phyloP scores from a whole-genome alignment of 2,329 filamentous ascomycete species.

The Capronia epimyces region DNA sequence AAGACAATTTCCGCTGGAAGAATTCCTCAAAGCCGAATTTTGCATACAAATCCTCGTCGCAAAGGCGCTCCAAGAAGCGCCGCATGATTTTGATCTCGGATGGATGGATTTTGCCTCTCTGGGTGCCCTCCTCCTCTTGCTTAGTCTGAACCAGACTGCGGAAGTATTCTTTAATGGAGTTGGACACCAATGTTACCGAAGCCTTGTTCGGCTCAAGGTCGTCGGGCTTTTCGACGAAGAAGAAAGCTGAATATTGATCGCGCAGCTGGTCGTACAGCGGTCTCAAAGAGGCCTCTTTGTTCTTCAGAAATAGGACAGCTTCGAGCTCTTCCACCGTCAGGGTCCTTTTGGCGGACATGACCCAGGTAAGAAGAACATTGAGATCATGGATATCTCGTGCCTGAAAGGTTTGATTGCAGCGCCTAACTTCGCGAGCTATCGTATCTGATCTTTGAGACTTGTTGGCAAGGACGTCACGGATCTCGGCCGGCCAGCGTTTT shows the following conservation, averaged over 20 bases:
- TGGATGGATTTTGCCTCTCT: not conserved
- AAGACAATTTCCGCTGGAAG: not conserved
- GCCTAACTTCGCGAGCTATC: conserved; percentile 1
- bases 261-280: not conserved
- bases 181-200: conserved; percentile 1
- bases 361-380: not conserved
- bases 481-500: conserved; percentile 1
- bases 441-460: conserved; percentile 1
- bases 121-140: not conserved
- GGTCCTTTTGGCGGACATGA: not conserved
- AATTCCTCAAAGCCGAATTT: conserved; percentile 2
- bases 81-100: not conserved
- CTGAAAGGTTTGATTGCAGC: not conserved
- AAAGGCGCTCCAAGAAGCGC: not conserved
- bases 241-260: not conserved
- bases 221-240: not conserved
- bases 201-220: not conserved
- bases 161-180: not conserved
- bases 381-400: conserved; percentile 2
- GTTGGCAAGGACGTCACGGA: not conserved
- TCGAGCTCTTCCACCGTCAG: conserved; percentile 1
- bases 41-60: conserved; percentile 1
- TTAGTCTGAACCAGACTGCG: not conserved
- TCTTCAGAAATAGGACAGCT: not conserved
- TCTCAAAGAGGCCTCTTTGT: not conserved